phyloP scores from a whole-genome alignment of 352 stramenopile species.

The Pythium aquatile region DNA sequence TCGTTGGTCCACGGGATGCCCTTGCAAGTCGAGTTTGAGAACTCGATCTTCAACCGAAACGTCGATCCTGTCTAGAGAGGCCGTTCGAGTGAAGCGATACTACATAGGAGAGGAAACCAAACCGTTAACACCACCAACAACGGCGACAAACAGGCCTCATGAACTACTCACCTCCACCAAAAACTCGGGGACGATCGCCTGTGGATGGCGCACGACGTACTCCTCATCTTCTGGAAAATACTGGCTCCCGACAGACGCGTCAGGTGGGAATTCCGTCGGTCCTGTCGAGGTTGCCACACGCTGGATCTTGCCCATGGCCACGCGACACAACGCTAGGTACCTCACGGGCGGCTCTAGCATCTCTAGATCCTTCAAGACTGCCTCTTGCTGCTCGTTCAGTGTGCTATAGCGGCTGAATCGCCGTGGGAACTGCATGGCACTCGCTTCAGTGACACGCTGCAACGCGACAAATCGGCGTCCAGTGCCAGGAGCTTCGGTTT shows the following conservation, averaged over 20 bases:
- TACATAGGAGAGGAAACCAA: background rate
- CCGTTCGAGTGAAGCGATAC: background rate
- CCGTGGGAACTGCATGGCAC: conserved; percentile 46
- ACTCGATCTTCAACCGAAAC: background rate
- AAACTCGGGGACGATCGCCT: conserved; percentile 76
- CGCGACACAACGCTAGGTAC: conserved; percentile 68
- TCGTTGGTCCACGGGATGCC: background rate
- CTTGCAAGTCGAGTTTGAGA: background rate
- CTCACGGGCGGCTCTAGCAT: conserved; percentile 6
- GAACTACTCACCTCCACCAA: conserved; percentile 41
- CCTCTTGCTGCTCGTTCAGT: conserved; percentile 37
- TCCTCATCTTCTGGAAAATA: conserved; percentile 42
- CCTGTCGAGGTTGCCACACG: conserved; percentile 22
- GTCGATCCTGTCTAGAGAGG: background rate
- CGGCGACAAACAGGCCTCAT: background rate
- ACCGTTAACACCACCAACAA: background rate
- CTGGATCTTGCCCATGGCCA: conserved; percentile 58
- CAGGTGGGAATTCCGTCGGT: conserved; percentile 28
- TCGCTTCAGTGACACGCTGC: conserved; percentile 6
- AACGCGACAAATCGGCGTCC: conserved; percentile 12
- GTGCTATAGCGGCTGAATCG: conserved; percentile 74
- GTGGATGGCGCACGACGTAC: conserved; percentile 58
- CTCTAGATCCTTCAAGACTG: background rate
- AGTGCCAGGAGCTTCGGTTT: conserved; percentile 24
- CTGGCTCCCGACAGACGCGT: conserved; percentile 30